Evolutionary conservation across 2,329 filamentous ascomycete genomes (phyloP).

Genomic region (Harringtonia aguacate): DNA sequence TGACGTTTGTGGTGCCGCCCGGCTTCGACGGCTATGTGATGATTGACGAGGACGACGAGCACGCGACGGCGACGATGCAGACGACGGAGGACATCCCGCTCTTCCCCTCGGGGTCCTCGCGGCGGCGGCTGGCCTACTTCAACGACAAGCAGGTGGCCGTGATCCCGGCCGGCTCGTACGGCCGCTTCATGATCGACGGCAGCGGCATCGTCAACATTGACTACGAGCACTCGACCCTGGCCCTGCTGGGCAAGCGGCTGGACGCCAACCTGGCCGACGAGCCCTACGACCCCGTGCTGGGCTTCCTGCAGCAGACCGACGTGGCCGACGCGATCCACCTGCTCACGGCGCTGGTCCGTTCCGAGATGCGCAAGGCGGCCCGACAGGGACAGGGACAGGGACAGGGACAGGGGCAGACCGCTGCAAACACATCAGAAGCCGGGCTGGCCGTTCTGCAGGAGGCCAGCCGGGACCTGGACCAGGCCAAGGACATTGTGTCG

Average conservation of each 20-base stretch:
- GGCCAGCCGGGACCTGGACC: slow-evolving; percentile 41
- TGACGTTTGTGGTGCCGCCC: slow-evolving; percentile 68
- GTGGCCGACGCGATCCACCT: slow-evolving; percentile 65
- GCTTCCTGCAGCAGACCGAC: slow-evolving; percentile 45
- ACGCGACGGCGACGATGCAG: slow-evolving; percentile 56
- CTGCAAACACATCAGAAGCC: slow-evolving; percentile 16
- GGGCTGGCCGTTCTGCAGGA: slow-evolving; percentile 44
- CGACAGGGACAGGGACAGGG: neutral
- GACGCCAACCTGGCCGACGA: slow-evolving; percentile 54
- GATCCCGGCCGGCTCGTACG: slow-evolving; percentile 55
- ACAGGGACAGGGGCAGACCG: slow-evolving; percentile 8
- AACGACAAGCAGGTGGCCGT: slow-evolving; percentile 38
- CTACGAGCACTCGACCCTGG: slow-evolving; percentile 68
- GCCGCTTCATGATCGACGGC: slow-evolving; percentile 67
- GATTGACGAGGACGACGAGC: slow-evolving; percentile 73
- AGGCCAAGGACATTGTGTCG: slow-evolving; percentile 64
- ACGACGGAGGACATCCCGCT: slow-evolving; percentile 55
- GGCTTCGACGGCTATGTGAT: slow-evolving; percentile 66
- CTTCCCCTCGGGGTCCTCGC: slow-evolving; percentile 39
- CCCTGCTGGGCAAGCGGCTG: slow-evolving; percentile 66
- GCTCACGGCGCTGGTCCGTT: slow-evolving; percentile 58
- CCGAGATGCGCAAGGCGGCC: slow-evolving; percentile 29
- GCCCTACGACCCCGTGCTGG: slow-evolving; percentile 40
- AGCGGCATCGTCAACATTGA: slow-evolving; percentile 67
- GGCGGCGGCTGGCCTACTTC: slow-evolving; percentile 30